A percentile compares a stretch with the other conserved stretches of the same genome.
These are phyloP conservation scores for Quercus agrifolia DNA, from an alignment of 306 rosid genomes.

Conservation along the genomic window DNA sequence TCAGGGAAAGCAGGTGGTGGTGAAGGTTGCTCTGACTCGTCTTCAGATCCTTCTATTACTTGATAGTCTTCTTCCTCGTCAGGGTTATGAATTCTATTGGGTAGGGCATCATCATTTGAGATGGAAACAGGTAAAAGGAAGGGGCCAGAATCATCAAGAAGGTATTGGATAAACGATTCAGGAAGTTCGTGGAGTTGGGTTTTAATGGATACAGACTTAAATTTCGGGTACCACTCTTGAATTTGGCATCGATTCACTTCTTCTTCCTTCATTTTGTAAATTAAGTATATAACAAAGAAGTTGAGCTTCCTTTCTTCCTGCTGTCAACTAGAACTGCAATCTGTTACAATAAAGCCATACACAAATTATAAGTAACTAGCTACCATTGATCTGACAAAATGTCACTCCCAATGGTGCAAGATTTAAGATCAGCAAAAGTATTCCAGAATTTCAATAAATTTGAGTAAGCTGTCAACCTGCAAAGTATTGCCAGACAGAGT, in stretches of 20 bases:
- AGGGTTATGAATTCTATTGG: constrained; percentile 65
- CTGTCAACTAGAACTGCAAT: constrained; percentile 5
- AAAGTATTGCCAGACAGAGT: no score
- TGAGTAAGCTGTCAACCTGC: no score
- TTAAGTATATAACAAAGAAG: no score
- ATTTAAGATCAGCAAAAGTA: no score
- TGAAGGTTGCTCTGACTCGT: constrained; percentile 51
- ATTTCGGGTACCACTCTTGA: constrained; percentile 78
- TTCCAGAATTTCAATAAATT: no score
- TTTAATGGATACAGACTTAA: constrained; percentile 57
- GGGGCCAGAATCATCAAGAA: constrained; percentile 65
- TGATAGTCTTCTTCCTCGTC: constrained; percentile 65
- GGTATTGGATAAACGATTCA: constrained; percentile 58
- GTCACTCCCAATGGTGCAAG: no score
- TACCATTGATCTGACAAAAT: background rate
- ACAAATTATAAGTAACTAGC: background rate
- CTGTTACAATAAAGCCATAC: constrained; percentile 12
- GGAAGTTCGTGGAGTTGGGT: constrained; percentile 68
- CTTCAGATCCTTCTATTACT: constrained; percentile 55
- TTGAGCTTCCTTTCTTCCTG: no score
- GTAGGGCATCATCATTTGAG: constrained; percentile 71
- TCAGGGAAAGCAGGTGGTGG: constrained; percentile 66
- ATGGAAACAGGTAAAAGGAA: constrained; percentile 67
- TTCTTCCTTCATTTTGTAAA: constrained; percentile 48
- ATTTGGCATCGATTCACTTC: constrained; percentile 68